Evolutionary conservation across 257 asterid species (phyloP).

Genomic region (Primulina eburnea): DNA sequence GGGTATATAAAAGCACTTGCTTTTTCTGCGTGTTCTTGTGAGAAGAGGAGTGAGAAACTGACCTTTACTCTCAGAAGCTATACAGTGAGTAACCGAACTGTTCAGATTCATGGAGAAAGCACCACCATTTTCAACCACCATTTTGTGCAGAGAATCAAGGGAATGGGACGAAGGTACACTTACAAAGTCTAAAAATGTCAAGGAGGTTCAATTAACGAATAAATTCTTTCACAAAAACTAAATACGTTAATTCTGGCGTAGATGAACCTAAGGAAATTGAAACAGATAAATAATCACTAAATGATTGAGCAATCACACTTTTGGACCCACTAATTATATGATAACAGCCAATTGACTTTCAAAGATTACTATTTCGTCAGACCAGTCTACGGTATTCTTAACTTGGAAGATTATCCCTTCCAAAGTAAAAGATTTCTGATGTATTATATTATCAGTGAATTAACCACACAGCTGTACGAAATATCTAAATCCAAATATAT

Average conservation of each 20-base stretch:
- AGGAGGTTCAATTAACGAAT: conserved; percentile 39
- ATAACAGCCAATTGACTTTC: not conserved
- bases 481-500: conserved; percentile 3
- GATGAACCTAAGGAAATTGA: conserved; percentile 12
- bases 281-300: not conserved
- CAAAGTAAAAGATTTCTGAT: conserved; percentile 4
- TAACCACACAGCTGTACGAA: conserved; percentile 13
- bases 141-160: conserved; percentile 77
- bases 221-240: conserved; percentile 10
- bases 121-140: conserved; percentile 93
- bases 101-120: conserved; percentile 93
- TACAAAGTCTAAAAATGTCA: conserved; percentile 74
- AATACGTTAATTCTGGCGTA: conserved; percentile 14
- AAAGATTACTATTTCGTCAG: conserved; percentile 3
- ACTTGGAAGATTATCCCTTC: not conserved
- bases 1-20: not conserved
- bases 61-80: conserved; percentile 95
- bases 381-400: not conserved
- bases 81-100: conserved; percentile 78
- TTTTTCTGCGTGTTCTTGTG: not conserved
- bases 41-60: not conserved
- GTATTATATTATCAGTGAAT: not conserved
- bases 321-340: not conserved
- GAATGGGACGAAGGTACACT: conserved; percentile 70
- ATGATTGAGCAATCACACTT: not conserved